Conservation (phyloP, 2,329 filamentous ascomycete species). For the Cercospora nicotianae region DNA sequence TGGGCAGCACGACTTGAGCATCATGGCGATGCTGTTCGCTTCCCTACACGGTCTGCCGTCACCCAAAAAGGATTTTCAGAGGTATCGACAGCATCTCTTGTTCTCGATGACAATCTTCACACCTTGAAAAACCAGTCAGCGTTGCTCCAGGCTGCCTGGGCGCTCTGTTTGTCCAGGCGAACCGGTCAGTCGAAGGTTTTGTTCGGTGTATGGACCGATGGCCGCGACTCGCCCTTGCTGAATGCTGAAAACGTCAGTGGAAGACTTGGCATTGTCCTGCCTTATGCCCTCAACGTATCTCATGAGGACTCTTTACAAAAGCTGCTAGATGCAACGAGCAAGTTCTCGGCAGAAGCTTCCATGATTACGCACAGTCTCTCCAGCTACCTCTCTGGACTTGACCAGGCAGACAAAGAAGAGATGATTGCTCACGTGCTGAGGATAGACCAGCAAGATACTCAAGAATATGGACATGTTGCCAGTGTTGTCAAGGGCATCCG, state of each 20-base stretch:
- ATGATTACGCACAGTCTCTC: background rate
- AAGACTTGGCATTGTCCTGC: background rate
- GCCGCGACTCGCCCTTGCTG: background rate
- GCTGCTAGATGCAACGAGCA: background rate
- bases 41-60: background rate
- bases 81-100: background rate
- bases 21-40: background rate
- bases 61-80: background rate
- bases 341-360: background rate
- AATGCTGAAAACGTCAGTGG: background rate
- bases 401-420: background rate
- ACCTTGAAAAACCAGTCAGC: background rate
- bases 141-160: background rate
- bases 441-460: background rate
- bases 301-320: background rate
- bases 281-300: background rate
- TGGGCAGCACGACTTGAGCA: background rate
- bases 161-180: background rate
- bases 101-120: background rate
- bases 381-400: background rate
- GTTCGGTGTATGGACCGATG: background rate
- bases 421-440: background rate
- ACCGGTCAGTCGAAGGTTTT: background rate
- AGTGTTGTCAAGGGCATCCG: background rate
- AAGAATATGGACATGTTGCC: background rate